Evolutionary conservation across 257 asterid genomes (phyloP).

Genomic region (Solanum sitiens): DNA sequence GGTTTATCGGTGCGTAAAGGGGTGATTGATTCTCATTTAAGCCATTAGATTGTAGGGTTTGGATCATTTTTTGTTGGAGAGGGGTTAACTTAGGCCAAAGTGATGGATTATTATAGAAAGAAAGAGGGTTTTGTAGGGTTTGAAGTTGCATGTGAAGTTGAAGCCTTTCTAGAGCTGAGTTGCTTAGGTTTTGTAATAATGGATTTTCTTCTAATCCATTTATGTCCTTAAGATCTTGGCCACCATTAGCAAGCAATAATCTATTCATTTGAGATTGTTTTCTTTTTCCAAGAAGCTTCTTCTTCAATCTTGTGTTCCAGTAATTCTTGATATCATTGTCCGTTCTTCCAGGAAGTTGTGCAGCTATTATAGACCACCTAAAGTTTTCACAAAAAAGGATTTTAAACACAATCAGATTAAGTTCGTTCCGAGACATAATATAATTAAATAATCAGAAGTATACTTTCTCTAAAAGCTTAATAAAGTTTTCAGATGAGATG

Average conservation of each 20-base stretch:
- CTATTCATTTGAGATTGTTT: slow-evolving; percentile 38
- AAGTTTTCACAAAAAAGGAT: neutral
- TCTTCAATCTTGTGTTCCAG: slow-evolving; percentile 86
- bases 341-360: slow-evolving; percentile 92
- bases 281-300: slow-evolving; percentile 69
- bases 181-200: slow-evolving; percentile 47
- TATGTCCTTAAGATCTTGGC: slow-evolving; percentile 15
- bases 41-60: slow-evolving; percentile 18
- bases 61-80: slow-evolving; percentile 35
- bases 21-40: neutral
- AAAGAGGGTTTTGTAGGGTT: slow-evolving; percentile 41
- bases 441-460: neutral
- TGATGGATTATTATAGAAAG: slow-evolving; percentile 42
- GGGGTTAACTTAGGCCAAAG: slow-evolving; percentile 52
- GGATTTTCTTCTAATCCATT: slow-evolving; percentile 18
- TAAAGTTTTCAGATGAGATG: neutral
- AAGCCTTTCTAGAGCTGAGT: slow-evolving; percentile 81
- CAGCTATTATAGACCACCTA: slow-evolving; percentile 96
- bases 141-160: slow-evolving; percentile 87
- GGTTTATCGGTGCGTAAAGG: neutral
- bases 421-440: neutral
- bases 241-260: slow-evolving; percentile 10
- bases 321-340: slow-evolving; percentile 92
- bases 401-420: neutral
- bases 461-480: neutral